Base-by-base conservation (phyloP, 805 yeast genomes). In the Kodamaea fukazawae region DNA sequence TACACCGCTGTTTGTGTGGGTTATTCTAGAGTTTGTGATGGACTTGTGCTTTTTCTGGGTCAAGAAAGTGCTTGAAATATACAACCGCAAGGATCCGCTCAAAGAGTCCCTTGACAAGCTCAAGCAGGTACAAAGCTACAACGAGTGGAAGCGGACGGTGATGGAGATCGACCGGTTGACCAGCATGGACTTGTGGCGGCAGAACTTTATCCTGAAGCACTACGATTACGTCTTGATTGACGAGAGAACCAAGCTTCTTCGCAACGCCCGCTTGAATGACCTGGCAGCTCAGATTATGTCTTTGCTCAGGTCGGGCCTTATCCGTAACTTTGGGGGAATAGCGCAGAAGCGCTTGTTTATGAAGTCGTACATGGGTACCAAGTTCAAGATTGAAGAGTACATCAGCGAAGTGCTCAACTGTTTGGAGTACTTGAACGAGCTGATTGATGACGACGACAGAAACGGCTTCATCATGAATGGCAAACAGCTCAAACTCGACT, bases 291-390 rank as follows among this genome's bases (percentile, higher is more conserved):
- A 70, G 25, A 65, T 89, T 13, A 73, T 84, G 63, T 79, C 84
- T 14, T 65, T 83, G 28, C 72, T 91, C 33, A 65, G 96, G 29
- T 83, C 95, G 0, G 96, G 96, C 0, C 74, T 89, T 53, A 66
- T 93, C 26, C 66, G 99, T 29, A 93, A 93, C 56, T 86, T 91
- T 65, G 98, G 96, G 5, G 95, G 96, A 1, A 87, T 93, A 4
- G 76, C 95, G 1, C 86, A 83, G 48, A 80, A 83, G 47, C 75
- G 81, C 39, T 65, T 93, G 32, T 91, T 86, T 67, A 83, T 83
- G 40, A 80, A 88, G 42, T 78, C 96, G 0, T 84, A 86, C 50
- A 70, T 85, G 44, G 99, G 99, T 1, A 93, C 98, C 1, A 93
- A 93, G 64, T 64, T 78, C 38, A 69, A 89, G 45, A 91, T 93